Evolutionary conservation across 1,284 basidiomycete species (phyloP).

Genomic region (Puccinia novopanici): DNA sequence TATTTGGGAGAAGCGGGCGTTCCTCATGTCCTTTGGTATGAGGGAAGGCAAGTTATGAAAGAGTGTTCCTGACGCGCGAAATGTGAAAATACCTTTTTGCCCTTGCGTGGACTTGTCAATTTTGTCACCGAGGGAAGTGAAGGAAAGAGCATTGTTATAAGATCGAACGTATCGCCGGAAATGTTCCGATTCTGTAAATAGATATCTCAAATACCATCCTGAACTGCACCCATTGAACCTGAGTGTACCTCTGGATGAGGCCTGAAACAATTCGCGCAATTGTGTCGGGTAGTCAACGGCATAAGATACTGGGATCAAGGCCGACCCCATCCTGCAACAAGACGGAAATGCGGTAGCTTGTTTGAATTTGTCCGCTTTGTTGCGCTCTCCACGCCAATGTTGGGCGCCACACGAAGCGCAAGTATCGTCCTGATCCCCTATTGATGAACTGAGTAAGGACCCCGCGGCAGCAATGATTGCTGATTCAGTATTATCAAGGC

Average conservation of each 20-base stretch:
- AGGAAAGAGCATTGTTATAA: slow-evolving; percentile 9
- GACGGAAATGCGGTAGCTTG: neutral
- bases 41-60: slow-evolving; percentile 14
- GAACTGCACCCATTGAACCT: neutral
- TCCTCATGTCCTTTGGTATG: neutral
- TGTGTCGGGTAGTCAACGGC: neutral
- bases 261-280: neutral
- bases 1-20: slow-evolving; percentile 9
- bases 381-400: neutral
- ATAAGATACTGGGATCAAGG: no score
- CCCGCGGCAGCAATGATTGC: no score
- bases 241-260: neutral
- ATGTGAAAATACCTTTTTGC: neutral
- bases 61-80: neutral
- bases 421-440: no score
- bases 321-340: neutral
- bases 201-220: neutral
- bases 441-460: no score
- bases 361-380: neutral
- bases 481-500: no score
- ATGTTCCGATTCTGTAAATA: neutral
- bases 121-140: neutral
- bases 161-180: neutral
- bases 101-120: slow-evolving; percentile 3
- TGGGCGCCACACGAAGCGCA: neutral